phyloP scores from a whole-genome alignment of 2,329 filamentous ascomycete species.

The Aureobasidium pullulans region DNA sequence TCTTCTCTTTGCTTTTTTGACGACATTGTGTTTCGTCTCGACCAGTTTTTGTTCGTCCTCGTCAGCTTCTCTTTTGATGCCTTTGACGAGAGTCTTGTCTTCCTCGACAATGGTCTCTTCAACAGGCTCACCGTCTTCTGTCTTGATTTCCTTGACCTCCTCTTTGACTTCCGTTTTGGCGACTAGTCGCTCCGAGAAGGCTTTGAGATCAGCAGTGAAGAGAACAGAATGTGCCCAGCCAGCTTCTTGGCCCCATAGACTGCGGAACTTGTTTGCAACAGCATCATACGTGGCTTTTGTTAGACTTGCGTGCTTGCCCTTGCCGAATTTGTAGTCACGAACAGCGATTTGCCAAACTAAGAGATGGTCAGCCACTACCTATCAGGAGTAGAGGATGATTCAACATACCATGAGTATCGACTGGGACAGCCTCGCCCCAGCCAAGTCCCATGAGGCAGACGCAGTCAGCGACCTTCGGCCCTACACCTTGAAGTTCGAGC shows the following conservation, averaged over 20 bases:
- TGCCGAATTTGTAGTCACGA: constrained; percentile 88
- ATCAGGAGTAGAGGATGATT: too few relatives aligned
- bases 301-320: constrained; percentile 72
- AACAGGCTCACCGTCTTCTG: constrained; percentile 22
- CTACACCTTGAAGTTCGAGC: constrained; percentile 75
- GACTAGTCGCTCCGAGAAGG: constrained; percentile 65
- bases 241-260: constrained; percentile 84
- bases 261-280: constrained; percentile 81
- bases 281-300: constrained; percentile 85
- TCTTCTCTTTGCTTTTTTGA: constrained; percentile 30
- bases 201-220: constrained; percentile 84
- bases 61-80: constrained; percentile 35
- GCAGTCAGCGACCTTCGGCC: constrained; percentile 94
- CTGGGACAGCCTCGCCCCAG: constrained; percentile 90
- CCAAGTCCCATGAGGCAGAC: constrained; percentile 93
- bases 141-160: constrained; percentile 31
- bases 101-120: constrained; percentile 27
- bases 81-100: constrained; percentile 28
- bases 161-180: constrained; percentile 43
- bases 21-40: constrained; percentile 31
- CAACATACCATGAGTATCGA: constrained; percentile 72
- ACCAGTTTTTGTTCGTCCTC: constrained; percentile 32
- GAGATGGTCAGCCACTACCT: not conserved
- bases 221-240: constrained; percentile 97
- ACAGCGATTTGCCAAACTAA: constrained; percentile 94